phyloP scores from a whole-genome alignment of 1,284 basidiomycete genomes.

The Rhodotorula glutinis region DNA sequence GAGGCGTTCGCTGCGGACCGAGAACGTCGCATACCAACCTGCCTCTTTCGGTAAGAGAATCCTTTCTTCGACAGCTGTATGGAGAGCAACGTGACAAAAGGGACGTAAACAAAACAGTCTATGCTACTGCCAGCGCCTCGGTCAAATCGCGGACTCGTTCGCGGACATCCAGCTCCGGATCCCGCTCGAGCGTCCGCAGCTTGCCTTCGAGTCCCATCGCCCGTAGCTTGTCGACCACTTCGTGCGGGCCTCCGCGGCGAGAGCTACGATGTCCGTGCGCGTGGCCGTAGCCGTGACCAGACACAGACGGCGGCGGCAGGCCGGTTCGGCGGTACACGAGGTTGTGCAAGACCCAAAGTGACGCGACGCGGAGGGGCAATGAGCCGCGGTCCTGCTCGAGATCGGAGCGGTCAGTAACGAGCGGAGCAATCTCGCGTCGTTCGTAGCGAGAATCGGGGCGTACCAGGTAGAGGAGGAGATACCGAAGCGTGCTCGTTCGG shows the following conservation, averaged over 20 bases:
- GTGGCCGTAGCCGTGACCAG: not conserved
- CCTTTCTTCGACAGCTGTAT: too few species aligned
- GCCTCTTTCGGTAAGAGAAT: too few species aligned
- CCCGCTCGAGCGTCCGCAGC: conserved; percentile 37
- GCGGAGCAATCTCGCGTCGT: not conserved
- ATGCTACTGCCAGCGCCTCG: conserved; percentile 20
- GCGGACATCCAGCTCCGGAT: conserved; percentile 39
- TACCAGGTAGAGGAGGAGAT: conserved; percentile 36
- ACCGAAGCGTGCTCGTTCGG: conserved; percentile 21
- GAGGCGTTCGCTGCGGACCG: too few species aligned
- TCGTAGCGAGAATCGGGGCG: conserved; percentile 2
- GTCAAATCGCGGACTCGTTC: conserved; percentile 42
- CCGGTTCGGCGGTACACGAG: conserved; percentile 29
- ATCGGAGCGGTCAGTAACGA: too few species aligned
- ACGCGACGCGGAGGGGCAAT: conserved; percentile 32
- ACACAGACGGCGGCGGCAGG: not conserved
- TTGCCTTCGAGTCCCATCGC: conserved; percentile 36
- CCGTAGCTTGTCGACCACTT: conserved; percentile 35
- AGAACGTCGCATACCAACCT: too few species aligned
- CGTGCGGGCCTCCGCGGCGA: conserved; percentile 16
- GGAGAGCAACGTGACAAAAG: too few species aligned
- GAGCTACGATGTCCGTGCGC: not conserved
- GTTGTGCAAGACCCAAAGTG: conserved; percentile 41
- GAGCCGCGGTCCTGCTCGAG: conserved; percentile 17
- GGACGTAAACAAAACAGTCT: not conserved